Conservation (phyloP, 2,329 filamentous ascomycete genomes). For the Colletotrichum cuscutae region DNA sequence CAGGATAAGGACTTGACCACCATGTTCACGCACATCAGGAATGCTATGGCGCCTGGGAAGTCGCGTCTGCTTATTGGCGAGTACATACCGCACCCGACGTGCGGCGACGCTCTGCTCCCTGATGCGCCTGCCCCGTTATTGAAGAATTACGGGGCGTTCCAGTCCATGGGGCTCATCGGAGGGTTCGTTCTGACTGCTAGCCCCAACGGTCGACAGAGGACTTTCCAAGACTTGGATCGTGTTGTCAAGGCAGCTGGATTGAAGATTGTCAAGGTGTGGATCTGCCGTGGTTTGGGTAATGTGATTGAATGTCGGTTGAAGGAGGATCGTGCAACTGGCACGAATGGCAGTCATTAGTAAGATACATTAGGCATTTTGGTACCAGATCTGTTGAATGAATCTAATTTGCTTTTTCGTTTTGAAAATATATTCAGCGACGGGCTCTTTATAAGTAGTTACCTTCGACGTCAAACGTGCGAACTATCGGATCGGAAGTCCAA, state of each 20-base stretch:
- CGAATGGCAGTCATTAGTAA: neutral
- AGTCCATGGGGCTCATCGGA: constrained; percentile 17
- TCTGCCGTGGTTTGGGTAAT: constrained; percentile 17
- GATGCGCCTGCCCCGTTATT: constrained; percentile 18
- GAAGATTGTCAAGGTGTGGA: constrained; percentile 19
- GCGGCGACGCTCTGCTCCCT: constrained; percentile 21
- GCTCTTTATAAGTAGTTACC: no score
- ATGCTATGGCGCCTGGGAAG: constrained; percentile 19
- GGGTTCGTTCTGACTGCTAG: constrained; percentile 1
- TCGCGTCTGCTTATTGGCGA: constrained; percentile 30
- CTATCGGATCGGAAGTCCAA: no score
- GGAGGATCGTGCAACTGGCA: neutral
- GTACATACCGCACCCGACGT: constrained; percentile 26
- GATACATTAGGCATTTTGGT: neutral
- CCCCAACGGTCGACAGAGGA: constrained; percentile 19
- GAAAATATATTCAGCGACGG: no score
- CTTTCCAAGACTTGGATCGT: neutral
- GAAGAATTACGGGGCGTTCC: constrained; percentile 19
- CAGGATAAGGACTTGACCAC: constrained; percentile 20
- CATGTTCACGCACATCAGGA: constrained; percentile 23
- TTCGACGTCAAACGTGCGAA: no score
- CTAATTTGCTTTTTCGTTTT: neutral
- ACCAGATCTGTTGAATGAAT: neutral
- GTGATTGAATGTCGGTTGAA: constrained; percentile 28
- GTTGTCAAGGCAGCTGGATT: constrained; percentile 18